A percentile compares a stretch with the other conserved stretches of the same genome.
Conservation (phyloP, 2,329 filamentous ascomycete species). For the Biscogniauxia sp. region DNA sequence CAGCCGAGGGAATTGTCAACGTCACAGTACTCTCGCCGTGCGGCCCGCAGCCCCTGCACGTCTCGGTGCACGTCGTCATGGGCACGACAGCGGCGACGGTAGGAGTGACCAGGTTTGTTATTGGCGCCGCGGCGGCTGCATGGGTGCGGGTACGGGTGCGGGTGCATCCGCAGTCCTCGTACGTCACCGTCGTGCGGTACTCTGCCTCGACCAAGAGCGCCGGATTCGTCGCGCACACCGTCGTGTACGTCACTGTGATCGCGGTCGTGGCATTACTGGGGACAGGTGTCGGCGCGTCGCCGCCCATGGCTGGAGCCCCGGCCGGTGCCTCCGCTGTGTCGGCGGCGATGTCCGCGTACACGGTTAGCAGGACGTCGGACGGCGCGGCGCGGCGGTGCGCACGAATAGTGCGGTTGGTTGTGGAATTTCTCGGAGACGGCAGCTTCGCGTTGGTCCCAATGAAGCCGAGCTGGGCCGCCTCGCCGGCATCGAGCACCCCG, state of each 20-base stretch:
- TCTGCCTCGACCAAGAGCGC: constrained; percentile 32
- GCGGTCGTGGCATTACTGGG: constrained; percentile 20
- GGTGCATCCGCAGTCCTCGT: constrained; percentile 27
- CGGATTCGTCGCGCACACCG: constrained; percentile 35
- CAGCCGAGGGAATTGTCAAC: constrained; percentile 32
- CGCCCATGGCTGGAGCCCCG: constrained; percentile 34
- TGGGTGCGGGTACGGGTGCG: too few species aligned
- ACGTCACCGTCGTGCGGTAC: constrained; percentile 33
- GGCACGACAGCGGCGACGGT: constrained; percentile 12
- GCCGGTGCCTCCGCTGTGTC: constrained; percentile 15
- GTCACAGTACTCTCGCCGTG: constrained; percentile 33
- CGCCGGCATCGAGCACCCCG: constrained; percentile 28
- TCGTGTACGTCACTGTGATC: constrained; percentile 34
- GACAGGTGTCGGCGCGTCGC: constrained; percentile 7
- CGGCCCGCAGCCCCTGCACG: constrained; percentile 33
- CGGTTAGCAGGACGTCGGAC: constrained; percentile 37
- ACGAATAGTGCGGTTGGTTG: constrained; percentile 6
- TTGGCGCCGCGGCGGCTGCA: not conserved
- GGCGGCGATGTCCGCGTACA: constrained; percentile 40
- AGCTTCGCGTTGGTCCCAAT: not conserved
- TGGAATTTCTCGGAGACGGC: too few species aligned
- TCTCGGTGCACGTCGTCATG: constrained; percentile 30
- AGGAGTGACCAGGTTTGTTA: not conserved
- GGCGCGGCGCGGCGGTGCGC: constrained; percentile 29
- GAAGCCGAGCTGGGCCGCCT: not conserved